A percentile compares a stretch with the other conserved stretches of the same genome.
These are phyloP conservation scores for Lagenidium sp. DNA, from an alignment of 352 stramenopile genomes.

Conservation along the genomic window DNA sequence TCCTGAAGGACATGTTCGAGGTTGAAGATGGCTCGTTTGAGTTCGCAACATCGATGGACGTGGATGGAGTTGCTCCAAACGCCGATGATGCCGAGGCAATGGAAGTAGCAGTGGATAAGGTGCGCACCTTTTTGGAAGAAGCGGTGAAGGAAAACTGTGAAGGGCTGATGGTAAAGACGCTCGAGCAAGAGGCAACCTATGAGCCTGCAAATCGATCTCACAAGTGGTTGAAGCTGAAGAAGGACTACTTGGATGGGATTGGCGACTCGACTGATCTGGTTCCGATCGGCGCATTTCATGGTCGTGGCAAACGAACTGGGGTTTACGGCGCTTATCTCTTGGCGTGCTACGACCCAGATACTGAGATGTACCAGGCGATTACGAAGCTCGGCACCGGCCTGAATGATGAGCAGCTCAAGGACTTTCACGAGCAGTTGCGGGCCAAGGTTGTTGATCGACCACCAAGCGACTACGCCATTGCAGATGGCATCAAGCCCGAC, in stretches of 20 bases:
- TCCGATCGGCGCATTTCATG: slow-evolving; percentile 97
- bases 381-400: slow-evolving; percentile 99
- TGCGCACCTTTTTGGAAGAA: slow-evolving; percentile 93
- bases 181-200: slow-evolving; percentile 96
- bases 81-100: slow-evolving; percentile 85
- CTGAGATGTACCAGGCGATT: slow-evolving; percentile 97
- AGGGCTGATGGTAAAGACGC: slow-evolving; percentile 99
- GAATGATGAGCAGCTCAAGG: slow-evolving; percentile 96
- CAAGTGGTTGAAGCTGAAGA: slow-evolving; percentile 99
- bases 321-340: slow-evolving; percentile 98
- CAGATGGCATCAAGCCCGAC: slow-evolving; percentile 84
- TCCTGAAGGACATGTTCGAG: slow-evolving; percentile 91
- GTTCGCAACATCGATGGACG: slow-evolving; percentile 89
- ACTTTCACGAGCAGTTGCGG: slow-evolving; percentile 79
- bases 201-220: slow-evolving; percentile 96
- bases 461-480: slow-evolving; percentile 89
- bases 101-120: slow-evolving; percentile 67
- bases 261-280: slow-evolving; percentile 98
- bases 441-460: slow-evolving; percentile 77
- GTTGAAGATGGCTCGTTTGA: slow-evolving; percentile 91
- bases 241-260: slow-evolving; percentile 98
- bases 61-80: slow-evolving; percentile 78
- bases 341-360: slow-evolving; percentile 97
- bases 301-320: slow-evolving; percentile 93
- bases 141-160: slow-evolving; percentile 92